Evolutionary conservation across 805 yeast species (phyloP).

Genomic region (Metschnikowia dekortorum): DNA sequence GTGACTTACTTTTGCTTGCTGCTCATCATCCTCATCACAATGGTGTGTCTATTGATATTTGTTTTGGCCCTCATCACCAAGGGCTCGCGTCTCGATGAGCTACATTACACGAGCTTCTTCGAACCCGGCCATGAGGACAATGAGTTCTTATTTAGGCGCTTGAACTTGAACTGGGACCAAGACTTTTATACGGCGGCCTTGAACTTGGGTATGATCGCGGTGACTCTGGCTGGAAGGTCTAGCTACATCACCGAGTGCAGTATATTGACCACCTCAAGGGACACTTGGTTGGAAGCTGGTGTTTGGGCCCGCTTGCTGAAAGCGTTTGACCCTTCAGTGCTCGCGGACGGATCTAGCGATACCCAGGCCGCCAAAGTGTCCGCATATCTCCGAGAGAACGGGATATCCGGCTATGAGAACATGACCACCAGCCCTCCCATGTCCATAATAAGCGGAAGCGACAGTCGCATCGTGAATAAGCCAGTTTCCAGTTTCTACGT

Average conservation of each 20-base stretch:
- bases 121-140: slow-evolving; percentile 21
- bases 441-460: slow-evolving; percentile 16
- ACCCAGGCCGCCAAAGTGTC: slow-evolving; percentile 5
- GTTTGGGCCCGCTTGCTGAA: slow-evolving; percentile 5
- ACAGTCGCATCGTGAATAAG: neutral
- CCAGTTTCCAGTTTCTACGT: slow-evolving; percentile 16
- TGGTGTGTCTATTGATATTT: slow-evolving; percentile 51
- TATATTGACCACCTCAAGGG: slow-evolving; percentile 41
- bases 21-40: slow-evolving; percentile 45
- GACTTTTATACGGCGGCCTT: slow-evolving; percentile 64
- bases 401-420: slow-evolving; percentile 26
- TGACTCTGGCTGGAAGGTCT: slow-evolving; percentile 63
- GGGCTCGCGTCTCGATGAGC: slow-evolving; percentile 33
- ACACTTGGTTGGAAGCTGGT: slow-evolving; percentile 45
- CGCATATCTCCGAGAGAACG: slow-evolving; percentile 9
- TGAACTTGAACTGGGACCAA: slow-evolving; percentile 44
- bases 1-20: slow-evolving; percentile 67
- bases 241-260: slow-evolving; percentile 61
- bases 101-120: slow-evolving; percentile 35
- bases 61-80: slow-evolving; percentile 56
- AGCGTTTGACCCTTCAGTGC: neutral
- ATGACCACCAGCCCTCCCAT: slow-evolving; percentile 26
- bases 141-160: slow-evolving; percentile 21
- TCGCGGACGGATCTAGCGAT: neutral
- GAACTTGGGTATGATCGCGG: slow-evolving; percentile 57